Conservation (phyloP, 2,329 filamentous ascomycete species). For the Colletotrichum noveboracense region DNA sequence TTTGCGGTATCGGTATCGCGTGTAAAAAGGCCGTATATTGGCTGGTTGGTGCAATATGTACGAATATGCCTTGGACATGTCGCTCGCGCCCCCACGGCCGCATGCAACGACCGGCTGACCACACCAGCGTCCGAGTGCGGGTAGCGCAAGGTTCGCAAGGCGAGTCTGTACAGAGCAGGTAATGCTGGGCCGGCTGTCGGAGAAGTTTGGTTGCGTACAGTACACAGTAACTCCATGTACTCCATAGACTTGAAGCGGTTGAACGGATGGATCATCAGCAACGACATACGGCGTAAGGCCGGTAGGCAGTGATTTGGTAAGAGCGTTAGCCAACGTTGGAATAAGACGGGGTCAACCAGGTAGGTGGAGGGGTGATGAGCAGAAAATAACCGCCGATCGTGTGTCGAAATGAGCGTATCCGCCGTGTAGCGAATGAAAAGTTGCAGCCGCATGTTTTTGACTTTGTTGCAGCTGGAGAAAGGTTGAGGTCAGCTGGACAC, state of each 20-base stretch:
- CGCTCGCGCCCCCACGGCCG: constrained; percentile 11
- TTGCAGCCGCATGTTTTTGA: constrained; percentile 1
- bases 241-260: not conserved
- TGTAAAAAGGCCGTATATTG: not conserved
- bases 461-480: constrained; percentile 20
- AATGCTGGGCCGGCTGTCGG: not conserved
- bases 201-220: not conserved
- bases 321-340: not conserved
- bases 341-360: constrained; percentile 9
- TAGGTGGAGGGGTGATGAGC: constrained; percentile 6
- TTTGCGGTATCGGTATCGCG: not conserved
- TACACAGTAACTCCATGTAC: not conserved
- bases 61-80: not conserved
- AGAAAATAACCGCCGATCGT: constrained; percentile 7
- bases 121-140: constrained; percentile 12
- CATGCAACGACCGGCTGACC: constrained; percentile 15
- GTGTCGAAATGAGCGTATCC: constrained; percentile 3
- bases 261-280: not conserved
- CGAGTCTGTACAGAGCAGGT: not conserved
- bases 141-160: not conserved
- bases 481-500: constrained; percentile 21
- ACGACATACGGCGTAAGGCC: not conserved
- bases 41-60: not conserved
- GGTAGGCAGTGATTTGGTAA: not conserved
- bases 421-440: not conserved